phyloP scores from a whole-genome alignment of 2,329 filamentous ascomycete species.

The Onygenales sp. region DNA sequence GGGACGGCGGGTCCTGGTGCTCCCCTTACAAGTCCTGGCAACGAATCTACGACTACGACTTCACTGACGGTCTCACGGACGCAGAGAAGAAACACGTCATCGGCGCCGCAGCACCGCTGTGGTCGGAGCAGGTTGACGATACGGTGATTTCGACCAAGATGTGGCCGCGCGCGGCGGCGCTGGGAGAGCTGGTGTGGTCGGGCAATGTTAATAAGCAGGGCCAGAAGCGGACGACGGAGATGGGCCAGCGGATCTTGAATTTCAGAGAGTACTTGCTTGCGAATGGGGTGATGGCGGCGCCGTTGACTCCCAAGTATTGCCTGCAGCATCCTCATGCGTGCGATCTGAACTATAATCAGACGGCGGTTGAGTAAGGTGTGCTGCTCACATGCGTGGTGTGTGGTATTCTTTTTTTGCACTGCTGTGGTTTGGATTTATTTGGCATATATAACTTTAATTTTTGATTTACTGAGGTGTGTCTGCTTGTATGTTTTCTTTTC shows the following conservation, averaged over 20 bases:
- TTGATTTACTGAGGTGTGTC: too few relatives aligned
- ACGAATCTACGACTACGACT: conserved; percentile 51
- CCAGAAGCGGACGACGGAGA: conserved; percentile 41
- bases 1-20: conserved; percentile 47
- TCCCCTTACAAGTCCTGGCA: conserved; percentile 52
- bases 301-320: conserved; percentile 50
- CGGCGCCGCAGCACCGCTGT: conserved; percentile 44
- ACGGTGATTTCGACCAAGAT: conserved; percentile 41
- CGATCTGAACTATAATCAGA: conserved; percentile 46
- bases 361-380: conserved; percentile 10
- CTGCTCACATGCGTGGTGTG: background rate
- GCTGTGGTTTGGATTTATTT: too few relatives aligned
- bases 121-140: conserved; percentile 48
- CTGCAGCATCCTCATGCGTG: conserved; percentile 49
- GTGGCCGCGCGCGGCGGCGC: conserved; percentile 49
- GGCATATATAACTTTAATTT: background rate
- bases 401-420: background rate
- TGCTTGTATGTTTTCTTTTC: too few relatives aligned
- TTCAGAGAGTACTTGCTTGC: conserved; percentile 52
- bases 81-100: conserved; percentile 40
- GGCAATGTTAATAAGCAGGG: conserved; percentile 43
- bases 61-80: conserved; percentile 40
- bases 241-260: conserved; percentile 50
- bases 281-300: conserved; percentile 42
- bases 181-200: conserved; percentile 48